Evolutionary conservation across 768 basidiomycete genomes (phyloP), one percentile per base, ranked within the genome.

Genomic region (Tulasnella sp.): DNA sequence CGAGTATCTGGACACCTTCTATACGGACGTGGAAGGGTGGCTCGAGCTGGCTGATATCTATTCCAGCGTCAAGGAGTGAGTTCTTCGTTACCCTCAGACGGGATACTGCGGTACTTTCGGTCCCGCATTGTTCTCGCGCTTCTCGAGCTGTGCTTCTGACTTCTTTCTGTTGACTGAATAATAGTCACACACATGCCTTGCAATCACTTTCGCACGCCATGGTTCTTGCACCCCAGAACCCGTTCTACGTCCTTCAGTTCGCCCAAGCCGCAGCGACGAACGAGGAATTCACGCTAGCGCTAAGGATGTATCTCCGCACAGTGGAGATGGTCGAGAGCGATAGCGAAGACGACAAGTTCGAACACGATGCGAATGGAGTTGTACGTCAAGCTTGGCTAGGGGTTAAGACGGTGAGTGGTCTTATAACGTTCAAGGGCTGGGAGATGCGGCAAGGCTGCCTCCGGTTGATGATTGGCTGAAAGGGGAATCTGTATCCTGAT

Each of bases 191-290:
- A 0, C 75, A 73, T 45, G 80, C 91, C 0, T 74, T 92, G 1
- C 80, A 88, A 68, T 77, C 89, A 0, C 75, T 93, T 3, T 84
- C 86, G 10, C 91, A 96, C 71, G 85, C 81, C 4, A 77, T 94
- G 45, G 75, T 92, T 29, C 78, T 96, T 29, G 79, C 83, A 1
- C 89, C 92, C 0, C 88, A 93, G 64, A 94, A 92, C 66, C 86
- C 88, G 0, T 87, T 90, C 67, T 83, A 86, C 41, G 78, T 83
- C 60, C 77, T 93, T n/a, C 85, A 85, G 64, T 84, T 83, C 51
- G 92, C 90, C 0, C 92, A 96, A 71, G 91, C 86, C 8, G 89
- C 88, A 0, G 92, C 88, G 68, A 88, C 88, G 0, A 76, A 82
- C 0, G 58, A 47, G 30, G 89, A 93, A 68, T 67, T 88, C 21